A percentile compares a stretch with the other conserved stretches of the same genome.
phyloP scores from a whole-genome alignment of 768 basidiomycete genomes.

The Pisolithus albus region DNA sequence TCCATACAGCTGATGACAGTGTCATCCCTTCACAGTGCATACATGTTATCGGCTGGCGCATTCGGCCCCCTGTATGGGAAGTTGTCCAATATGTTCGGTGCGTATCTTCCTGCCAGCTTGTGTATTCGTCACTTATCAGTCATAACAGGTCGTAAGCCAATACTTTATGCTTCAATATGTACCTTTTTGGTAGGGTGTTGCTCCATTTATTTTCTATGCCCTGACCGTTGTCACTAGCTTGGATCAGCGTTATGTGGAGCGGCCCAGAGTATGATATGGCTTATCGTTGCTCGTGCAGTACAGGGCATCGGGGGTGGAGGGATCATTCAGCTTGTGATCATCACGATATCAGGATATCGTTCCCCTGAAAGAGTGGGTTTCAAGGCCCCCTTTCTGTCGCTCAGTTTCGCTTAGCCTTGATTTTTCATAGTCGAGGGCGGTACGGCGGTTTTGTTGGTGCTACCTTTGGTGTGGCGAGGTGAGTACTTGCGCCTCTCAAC shows the following conservation, averaged over 20 bases:
- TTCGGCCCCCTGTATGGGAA: constrained; percentile 75
- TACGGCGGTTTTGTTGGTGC: constrained; percentile 72
- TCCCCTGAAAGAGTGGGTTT: constrained; percentile 61
- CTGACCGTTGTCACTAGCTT: constrained; percentile 35
- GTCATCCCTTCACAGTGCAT: constrained; percentile 46
- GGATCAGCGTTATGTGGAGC: constrained; percentile 80
- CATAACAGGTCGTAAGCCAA: constrained; percentile 53
- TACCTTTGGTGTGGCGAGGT: constrained; percentile 68
- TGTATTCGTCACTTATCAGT: constrained; percentile 24
- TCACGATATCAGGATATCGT: constrained; percentile 84
- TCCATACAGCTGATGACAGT: neutral
- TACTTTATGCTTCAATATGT: constrained; percentile 58
- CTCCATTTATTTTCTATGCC: neutral
- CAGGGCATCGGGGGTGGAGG: constrained; percentile 84
- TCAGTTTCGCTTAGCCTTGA: neutral
- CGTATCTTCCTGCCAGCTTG: neutral
- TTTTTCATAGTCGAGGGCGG: constrained; percentile 55
- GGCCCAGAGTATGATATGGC: constrained; percentile 72
- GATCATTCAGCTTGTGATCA: constrained; percentile 68
- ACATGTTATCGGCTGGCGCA: constrained; percentile 62
- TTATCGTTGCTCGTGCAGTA: constrained; percentile 68
- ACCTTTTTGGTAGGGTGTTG: constrained; percentile 53
- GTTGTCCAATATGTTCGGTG: constrained; percentile 53
- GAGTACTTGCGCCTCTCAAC: neutral
- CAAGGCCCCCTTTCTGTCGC: neutral